A percentile compares a stretch with the other conserved stretches of the same genome.
Conservation (phyloP, 23 red algal genomes). For the Gracilaria domingensis region DNA sequence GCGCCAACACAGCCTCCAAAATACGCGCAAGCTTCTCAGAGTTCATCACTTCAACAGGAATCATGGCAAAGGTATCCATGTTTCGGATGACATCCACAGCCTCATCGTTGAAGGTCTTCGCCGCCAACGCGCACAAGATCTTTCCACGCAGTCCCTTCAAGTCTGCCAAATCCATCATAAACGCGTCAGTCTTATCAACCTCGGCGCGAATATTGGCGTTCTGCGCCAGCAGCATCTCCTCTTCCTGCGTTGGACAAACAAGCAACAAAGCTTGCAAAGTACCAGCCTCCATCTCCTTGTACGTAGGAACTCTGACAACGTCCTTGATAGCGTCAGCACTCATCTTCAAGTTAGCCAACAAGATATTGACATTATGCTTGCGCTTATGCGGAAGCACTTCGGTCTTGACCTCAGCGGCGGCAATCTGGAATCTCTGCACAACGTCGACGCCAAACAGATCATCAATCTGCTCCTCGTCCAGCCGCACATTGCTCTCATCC, state of each 20-base stretch:
- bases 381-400: conserved; percentile 93
- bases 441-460: conserved; percentile 91
- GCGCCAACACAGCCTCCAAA: conserved; percentile 84
- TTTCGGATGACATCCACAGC: conserved; percentile 89
- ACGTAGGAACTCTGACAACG: conserved; percentile 75
- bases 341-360: conserved; percentile 92
- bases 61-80: conserved; percentile 93
- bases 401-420: conserved; percentile 69
- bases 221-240: conserved; percentile 82
- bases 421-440: conserved; percentile 53
- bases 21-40: conserved; percentile 62
- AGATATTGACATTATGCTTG: conserved; percentile 95
- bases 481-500: conserved; percentile 79
- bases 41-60: conserved; percentile 91
- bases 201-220: conserved; percentile 72
- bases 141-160: conserved; percentile 83
- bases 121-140: conserved; percentile 82
- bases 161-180: conserved; percentile 94
- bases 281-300: conserved; percentile 81
- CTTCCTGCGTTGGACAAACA: conserved; percentile 89
- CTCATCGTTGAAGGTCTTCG: conserved; percentile 93
- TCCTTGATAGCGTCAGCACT: conserved; percentile 84
- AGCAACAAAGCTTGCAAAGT: conserved; percentile 90
- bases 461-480: conserved; percentile 89
- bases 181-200: conserved; percentile 86